phyloP scores from a whole-genome alignment of 352 stramenopile genomes.

The Globisporangium takayamanum region DNA sequence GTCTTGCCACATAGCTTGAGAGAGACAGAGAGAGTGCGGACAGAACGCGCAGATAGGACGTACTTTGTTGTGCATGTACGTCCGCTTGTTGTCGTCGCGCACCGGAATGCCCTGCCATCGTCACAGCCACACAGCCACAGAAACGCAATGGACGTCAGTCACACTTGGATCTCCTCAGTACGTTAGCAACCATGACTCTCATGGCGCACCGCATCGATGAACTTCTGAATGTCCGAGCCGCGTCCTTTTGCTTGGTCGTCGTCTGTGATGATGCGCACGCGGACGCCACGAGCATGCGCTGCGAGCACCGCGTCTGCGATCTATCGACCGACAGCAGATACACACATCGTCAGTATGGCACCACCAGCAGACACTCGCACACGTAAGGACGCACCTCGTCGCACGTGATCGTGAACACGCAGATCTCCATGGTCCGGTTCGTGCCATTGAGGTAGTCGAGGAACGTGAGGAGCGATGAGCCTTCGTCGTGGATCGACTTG shows the following conservation, averaged over 20 bases:
- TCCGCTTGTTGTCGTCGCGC: slow-evolving; percentile 46
- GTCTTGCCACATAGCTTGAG: neutral
- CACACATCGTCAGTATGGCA: neutral
- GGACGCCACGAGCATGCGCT: slow-evolving; percentile 41
- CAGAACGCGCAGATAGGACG: neutral
- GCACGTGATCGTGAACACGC: slow-evolving; percentile 71
- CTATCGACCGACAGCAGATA: slow-evolving; percentile 11
- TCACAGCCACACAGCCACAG: neutral
- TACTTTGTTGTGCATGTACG: slow-evolving; percentile 74
- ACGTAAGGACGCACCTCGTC: slow-evolving; percentile 33
- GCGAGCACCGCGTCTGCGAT: slow-evolving; percentile 55
- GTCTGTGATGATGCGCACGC: slow-evolving; percentile 60
- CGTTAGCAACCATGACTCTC: no score
- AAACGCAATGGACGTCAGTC: neutral
- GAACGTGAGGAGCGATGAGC: slow-evolving; percentile 51
- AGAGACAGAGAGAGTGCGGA: neutral
- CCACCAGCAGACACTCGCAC: neutral
- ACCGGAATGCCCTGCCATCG: slow-evolving; percentile 45
- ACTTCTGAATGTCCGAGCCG: slow-evolving; percentile 69
- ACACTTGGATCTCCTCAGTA: neutral
- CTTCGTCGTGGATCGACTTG: slow-evolving; percentile 53
- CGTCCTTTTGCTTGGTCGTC: slow-evolving; percentile 48
- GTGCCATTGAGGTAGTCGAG: slow-evolving; percentile 37
- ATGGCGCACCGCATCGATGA: slow-evolving; percentile 48
- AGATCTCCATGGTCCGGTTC: slow-evolving; percentile 53